These are phyloP conservation scores for Pugionium cornutum DNA, from an alignment of 345 rosid genomes.

Conservation along the genomic window DNA sequence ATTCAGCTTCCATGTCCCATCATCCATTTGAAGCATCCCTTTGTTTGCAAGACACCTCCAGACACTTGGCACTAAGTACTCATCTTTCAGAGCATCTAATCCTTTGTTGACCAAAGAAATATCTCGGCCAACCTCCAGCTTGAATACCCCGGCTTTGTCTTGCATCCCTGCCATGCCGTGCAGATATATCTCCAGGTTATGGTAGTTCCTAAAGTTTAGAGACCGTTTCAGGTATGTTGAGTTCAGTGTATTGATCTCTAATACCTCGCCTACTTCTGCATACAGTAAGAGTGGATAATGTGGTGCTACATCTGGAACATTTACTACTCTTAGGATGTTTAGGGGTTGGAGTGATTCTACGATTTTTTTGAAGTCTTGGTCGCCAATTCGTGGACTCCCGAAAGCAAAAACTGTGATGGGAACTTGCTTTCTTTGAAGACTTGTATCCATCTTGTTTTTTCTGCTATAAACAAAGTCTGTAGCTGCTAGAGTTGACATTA, in stretches of 20 bases:
- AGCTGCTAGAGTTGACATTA: conserved; percentile 55
- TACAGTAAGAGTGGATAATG: conserved; percentile 37
- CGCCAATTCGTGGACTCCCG: conserved; percentile 60
- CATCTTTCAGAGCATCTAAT: conserved; percentile 39
- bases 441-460: conserved; percentile 25
- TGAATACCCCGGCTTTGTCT: conserved; percentile 31
- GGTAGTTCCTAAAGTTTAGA: conserved; percentile 41
- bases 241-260: conserved; percentile 38
- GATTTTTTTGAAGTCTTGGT: conserved; percentile 31
- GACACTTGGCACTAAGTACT: conserved; percentile 46
- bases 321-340: conserved; percentile 36
- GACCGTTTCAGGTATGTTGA: conserved; percentile 41
- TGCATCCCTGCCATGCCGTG: conserved; percentile 44
- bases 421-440: conserved; percentile 28
- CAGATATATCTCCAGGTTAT: conserved; percentile 42
- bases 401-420: conserved; percentile 56
- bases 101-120: conserved; percentile 43
- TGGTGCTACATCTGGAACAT: conserved; percentile 42
- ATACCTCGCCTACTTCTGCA: conserved; percentile 29
- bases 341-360: conserved; percentile 24
- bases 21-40: conserved; percentile 57
- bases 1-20: conserved; percentile 54
- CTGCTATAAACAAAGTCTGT: conserved; percentile 50
- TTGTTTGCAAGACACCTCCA: conserved; percentile 57
- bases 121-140: conserved; percentile 37